Evolutionary conservation across 768 basidiomycete species (phyloP).

Genomic region (Boletus rubescentipes): DNA sequence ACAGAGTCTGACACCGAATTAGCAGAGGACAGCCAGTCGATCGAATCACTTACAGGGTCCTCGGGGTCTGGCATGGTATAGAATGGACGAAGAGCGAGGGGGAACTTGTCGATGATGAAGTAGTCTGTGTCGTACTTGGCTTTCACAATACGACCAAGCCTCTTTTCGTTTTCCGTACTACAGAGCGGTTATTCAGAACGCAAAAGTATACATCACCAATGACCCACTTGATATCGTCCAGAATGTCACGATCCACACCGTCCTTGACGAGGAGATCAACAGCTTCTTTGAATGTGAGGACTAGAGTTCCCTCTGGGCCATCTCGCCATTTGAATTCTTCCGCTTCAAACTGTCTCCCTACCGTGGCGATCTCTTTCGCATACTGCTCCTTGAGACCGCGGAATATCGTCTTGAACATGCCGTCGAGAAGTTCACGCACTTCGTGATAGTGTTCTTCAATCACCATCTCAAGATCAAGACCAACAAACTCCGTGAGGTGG

Average conservation of each 20-base stretch:
- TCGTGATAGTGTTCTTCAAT: slow-evolving; percentile 99
- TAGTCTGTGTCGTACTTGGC: slow-evolving; percentile 97
- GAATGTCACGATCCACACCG: slow-evolving; percentile 70
- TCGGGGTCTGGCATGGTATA: slow-evolving; percentile 98
- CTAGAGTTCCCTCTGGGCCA: slow-evolving; percentile 66
- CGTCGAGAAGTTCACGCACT: slow-evolving; percentile 89
- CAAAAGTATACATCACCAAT: not conserved
- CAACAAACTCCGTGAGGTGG: slow-evolving; percentile 97
- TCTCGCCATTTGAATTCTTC: slow-evolving; percentile 94
- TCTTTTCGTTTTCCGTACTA: slow-evolving; percentile 95
- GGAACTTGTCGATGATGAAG: slow-evolving; percentile 99
- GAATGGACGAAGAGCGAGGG: slow-evolving; percentile 91
- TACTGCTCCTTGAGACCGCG: slow-evolving; percentile 74
- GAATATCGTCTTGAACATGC: slow-evolving; percentile 86
- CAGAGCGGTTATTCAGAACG: slow-evolving; percentile 5
- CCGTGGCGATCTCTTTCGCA: slow-evolving; percentile 75
- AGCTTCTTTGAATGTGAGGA: slow-evolving; percentile 84
- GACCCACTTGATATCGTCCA: slow-evolving; percentile 88
- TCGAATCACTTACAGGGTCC: slow-evolving; percentile 63
- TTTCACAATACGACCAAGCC: slow-evolving; percentile 85
- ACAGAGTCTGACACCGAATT: slow-evolving; percentile 58
- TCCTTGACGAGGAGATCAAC: slow-evolving; percentile 84
- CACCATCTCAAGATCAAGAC: slow-evolving; percentile 98
- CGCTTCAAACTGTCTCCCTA: slow-evolving; percentile 87
- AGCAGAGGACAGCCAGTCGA: not conserved